These are phyloP conservation scores for Coriaria nepalensis DNA, from an alignment of 306 rosid species.

Conservation along the genomic window DNA sequence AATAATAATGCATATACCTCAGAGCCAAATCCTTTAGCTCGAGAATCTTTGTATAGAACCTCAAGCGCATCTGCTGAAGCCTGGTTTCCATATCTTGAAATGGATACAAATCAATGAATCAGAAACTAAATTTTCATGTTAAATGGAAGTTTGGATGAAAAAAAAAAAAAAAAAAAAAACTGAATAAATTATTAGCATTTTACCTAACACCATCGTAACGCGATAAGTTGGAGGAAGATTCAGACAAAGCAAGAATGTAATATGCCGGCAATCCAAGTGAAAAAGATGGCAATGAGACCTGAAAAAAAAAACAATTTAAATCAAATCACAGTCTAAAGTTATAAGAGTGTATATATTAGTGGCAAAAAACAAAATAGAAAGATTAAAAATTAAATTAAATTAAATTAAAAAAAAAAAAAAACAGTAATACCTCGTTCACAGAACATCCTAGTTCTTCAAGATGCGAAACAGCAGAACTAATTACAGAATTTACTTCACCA, in stretches of 20 bases:
- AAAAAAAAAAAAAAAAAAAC: neutral
- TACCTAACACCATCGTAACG: conserved; percentile 96
- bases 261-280: conserved; percentile 98
- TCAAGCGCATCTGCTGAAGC: conserved; percentile 52
- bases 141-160: no score
- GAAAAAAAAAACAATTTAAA: conserved; percentile 16
- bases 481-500: conserved; percentile 50
- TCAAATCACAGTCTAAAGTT: conserved; percentile 9
- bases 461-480: conserved; percentile 72
- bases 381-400: no score
- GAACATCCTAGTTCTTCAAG: conserved; percentile 86
- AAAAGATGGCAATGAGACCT: conserved; percentile 90
- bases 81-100: conserved; percentile 77
- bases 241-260: conserved; percentile 81
- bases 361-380: no score
- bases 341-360: neutral
- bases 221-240: conserved; percentile 88
- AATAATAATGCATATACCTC: conserved; percentile 42
- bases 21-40: conserved; percentile 81
- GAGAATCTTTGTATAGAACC: conserved; percentile 62
- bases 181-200: conserved; percentile 2
- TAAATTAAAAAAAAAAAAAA: conserved; percentile 9
- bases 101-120: conserved; percentile 1
- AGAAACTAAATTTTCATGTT: neutral
- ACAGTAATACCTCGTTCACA: conserved; percentile 51